Percentiles rank a stretch among this genome's conserved stretches.
Conservation (phyloP, 192 early-diverging fungal species). For the Gonapodya prolifera region DNA sequence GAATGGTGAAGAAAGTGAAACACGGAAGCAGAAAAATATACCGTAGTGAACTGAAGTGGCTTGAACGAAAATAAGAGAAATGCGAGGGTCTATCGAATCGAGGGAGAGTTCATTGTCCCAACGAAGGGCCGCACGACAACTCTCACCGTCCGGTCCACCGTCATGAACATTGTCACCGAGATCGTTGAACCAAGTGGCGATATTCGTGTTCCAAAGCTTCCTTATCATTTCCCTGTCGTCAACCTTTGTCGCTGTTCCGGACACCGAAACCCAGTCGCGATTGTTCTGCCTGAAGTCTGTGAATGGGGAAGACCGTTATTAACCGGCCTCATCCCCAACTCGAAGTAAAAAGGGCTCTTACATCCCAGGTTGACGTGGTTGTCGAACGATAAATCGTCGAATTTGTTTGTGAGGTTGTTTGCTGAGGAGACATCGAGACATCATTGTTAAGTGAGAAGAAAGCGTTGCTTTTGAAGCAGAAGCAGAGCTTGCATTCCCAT, state of each 20-base stretch:
- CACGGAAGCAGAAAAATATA: background rate
- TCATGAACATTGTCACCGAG: conserved; percentile 28
- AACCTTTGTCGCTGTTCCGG: conserved; percentile 22
- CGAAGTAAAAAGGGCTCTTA: background rate
- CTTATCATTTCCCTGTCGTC: conserved; percentile 24
- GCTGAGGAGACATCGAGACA: conserved; percentile 6
- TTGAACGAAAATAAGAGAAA: conserved; percentile 26
- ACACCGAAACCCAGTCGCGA: conserved; percentile 28
- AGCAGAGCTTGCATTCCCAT: no score
- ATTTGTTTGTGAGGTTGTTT: conserved; percentile 30
- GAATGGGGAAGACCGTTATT: background rate
- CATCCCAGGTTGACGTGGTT: conserved; percentile 28
- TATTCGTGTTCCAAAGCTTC: conserved; percentile 20
- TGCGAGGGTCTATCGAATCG: conserved; percentile 22
- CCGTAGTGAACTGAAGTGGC: conserved; percentile 19
- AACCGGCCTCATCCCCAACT: background rate
- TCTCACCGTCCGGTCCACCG: conserved; percentile 15
- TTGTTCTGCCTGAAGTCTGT: conserved; percentile 14
- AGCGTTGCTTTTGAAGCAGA: background rate
- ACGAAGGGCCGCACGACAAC: background rate
- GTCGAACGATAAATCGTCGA: conserved; percentile 27
- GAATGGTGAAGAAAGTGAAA: background rate
- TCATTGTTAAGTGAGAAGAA: background rate
- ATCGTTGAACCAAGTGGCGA: conserved; percentile 30
- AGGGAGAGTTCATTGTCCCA: no score